Conservation (phyloP, 495 filamentous ascomycete species). For the Penicillium arizonense region DNA sequence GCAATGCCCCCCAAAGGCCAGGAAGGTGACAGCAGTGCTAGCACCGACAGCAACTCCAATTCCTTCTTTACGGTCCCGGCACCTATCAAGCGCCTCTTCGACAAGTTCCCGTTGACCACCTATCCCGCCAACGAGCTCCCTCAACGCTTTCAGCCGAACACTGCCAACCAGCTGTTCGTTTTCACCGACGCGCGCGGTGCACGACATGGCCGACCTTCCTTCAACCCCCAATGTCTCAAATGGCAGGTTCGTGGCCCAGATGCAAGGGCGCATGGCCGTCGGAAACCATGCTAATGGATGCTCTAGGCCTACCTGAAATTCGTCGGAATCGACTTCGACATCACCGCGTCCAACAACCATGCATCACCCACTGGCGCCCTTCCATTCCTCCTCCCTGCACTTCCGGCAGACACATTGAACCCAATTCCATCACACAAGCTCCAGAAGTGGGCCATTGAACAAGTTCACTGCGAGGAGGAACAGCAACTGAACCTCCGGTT, state of each 20-base stretch:
- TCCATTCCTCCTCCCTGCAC: slow-evolving; percentile 75
- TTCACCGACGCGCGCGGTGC: slow-evolving; percentile 71
- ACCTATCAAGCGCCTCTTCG: slow-evolving; percentile 78
- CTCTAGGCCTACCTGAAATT: slow-evolving; percentile 82
- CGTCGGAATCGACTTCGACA: slow-evolving; percentile 62
- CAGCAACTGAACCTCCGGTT: slow-evolving; percentile 59
- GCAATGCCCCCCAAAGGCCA: slow-evolving; percentile 35
- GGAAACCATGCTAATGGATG: slow-evolving; percentile 1
- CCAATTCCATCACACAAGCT: slow-evolving; percentile 68
- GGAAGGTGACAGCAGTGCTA: slow-evolving; percentile 8
- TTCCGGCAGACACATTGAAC: slow-evolving; percentile 23
- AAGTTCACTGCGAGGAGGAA: slow-evolving; percentile 46
- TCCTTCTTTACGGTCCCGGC: slow-evolving; percentile 66
- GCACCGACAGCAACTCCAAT: slow-evolving; percentile 20
- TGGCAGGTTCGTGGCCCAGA: slow-evolving; percentile 73
- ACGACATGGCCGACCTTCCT: slow-evolving; percentile 64
- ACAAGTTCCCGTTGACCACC: slow-evolving; percentile 72
- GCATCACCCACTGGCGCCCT: slow-evolving; percentile 84
- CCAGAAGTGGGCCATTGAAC: slow-evolving; percentile 63
- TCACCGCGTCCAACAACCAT: slow-evolving; percentile 83
- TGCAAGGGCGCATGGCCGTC: background rate
- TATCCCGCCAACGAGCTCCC: slow-evolving; percentile 81
- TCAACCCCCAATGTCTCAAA: slow-evolving; percentile 91
- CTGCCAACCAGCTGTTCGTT: slow-evolving; percentile 67
- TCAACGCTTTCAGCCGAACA: slow-evolving; percentile 50